Percentiles rank a stretch among this genome's conserved stretches.
phyloP scores from a whole-genome alignment of 495 filamentous ascomycete species.

The Xylaria telfairii region DNA sequence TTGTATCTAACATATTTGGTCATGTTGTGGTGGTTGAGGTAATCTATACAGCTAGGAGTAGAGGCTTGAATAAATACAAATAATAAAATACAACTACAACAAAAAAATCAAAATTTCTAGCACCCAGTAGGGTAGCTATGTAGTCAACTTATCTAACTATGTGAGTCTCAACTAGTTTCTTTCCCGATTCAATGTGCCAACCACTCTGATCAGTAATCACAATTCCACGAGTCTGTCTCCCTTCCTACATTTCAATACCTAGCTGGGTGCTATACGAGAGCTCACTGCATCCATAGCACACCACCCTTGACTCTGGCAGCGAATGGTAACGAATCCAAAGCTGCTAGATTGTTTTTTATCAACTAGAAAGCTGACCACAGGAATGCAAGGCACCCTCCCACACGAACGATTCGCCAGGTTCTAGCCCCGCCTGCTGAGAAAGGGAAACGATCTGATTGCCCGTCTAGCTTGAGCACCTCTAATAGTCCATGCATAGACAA shows the following conservation, averaged over 20 bases:
- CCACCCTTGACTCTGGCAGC: not conserved
- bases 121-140: no score
- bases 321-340: not conserved
- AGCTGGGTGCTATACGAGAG: not conserved
- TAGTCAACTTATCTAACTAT: not conserved
- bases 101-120: no score
- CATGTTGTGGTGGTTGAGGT: no score
- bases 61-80: no score
- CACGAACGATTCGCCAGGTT: not conserved
- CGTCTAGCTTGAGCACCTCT: not conserved
- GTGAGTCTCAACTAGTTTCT: no score
- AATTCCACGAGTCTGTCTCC: not conserved
- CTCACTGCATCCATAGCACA: not conserved
- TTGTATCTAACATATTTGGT: no score
- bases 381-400: not conserved
- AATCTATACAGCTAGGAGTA: no score
- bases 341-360: not conserved
- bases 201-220: not conserved
- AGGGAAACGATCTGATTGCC: not conserved
- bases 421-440: slow-evolving; percentile 2
- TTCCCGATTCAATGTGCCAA: no score
- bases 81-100: no score
- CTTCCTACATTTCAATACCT: not conserved
- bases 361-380: not conserved
- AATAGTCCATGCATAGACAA: not conserved